phyloP scores from a whole-genome alignment of 257 asterid species.

The Capsicum pubescens region DNA sequence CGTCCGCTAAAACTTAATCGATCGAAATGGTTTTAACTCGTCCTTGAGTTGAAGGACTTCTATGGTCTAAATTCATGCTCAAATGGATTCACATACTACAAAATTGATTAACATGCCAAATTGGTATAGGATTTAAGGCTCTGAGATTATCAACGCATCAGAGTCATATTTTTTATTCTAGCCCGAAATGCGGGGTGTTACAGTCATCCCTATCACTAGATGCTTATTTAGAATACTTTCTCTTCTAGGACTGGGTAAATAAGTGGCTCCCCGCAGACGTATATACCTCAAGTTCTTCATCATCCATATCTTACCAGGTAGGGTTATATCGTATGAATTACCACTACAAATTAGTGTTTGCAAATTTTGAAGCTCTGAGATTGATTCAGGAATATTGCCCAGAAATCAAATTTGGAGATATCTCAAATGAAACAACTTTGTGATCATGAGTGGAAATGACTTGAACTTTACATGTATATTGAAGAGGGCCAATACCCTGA shows the following conservation, averaged over 20 bases:
- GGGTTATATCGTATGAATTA: not conserved
- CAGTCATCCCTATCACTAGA: too few relatives aligned
- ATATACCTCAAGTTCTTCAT: conserved; percentile 13
- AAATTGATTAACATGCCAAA: too few relatives aligned
- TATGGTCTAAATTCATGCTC: too few relatives aligned
- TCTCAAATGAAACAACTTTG: not conserved
- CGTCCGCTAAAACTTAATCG: too few relatives aligned
- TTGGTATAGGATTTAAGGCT: too few relatives aligned
- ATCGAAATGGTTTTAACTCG: too few relatives aligned
- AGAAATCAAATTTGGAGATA: too few relatives aligned
- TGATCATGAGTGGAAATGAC: not conserved
- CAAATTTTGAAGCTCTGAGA: not conserved
- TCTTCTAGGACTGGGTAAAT: not conserved
- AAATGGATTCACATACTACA: too few relatives aligned
- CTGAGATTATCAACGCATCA: too few relatives aligned
- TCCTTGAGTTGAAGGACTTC: too few relatives aligned
- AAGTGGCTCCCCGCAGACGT: not conserved
- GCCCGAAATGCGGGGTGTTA: too few relatives aligned
- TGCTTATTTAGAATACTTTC: not conserved
- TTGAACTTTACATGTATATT: not conserved
- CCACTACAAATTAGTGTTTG: not conserved
- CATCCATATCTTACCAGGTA: conserved; percentile 10
- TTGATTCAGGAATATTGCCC: not conserved
- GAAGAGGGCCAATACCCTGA: not conserved
- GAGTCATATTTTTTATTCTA: too few relatives aligned